Conservation (phyloP, 108 stramenopile genomes). For the Epithemia pelagica region DNA sequence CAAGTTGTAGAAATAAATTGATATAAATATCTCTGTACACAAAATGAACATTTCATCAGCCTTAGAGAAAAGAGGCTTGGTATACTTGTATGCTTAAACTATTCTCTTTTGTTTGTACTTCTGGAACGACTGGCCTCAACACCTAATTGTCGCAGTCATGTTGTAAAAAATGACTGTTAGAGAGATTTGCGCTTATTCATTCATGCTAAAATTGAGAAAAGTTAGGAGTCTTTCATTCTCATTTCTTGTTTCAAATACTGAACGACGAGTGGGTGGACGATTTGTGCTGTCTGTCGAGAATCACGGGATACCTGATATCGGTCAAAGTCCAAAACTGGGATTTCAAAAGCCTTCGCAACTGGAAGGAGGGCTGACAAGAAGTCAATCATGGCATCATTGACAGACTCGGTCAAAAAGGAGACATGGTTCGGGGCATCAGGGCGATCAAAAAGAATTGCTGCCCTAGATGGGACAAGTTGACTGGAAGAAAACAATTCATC, state of each 20-base stretch:
- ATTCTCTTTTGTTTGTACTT: too few relatives aligned
- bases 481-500: background rate
- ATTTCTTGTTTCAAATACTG: constrained; percentile 43
- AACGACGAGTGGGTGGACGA: constrained; percentile 47
- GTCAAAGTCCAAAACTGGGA: constrained; percentile 77
- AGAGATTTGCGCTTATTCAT: too few relatives aligned
- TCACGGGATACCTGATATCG: constrained; percentile 50
- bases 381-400: constrained; percentile 67
- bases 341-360: constrained; percentile 41
- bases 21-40: background rate
- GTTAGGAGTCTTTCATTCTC: too few relatives aligned
- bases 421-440: constrained; percentile 71
- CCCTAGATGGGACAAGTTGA: constrained; percentile 18
- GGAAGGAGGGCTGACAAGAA: constrained; percentile 72
- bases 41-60: too few relatives aligned
- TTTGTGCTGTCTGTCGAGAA: constrained; percentile 33
- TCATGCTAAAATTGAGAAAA: too few relatives aligned
- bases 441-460: constrained; percentile 46
- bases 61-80: too few relatives aligned
- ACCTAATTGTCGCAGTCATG: too few relatives aligned
- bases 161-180: too few relatives aligned
- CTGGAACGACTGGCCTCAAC: too few relatives aligned
- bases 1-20: constrained; percentile 34
- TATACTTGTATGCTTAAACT: too few relatives aligned
- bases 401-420: constrained; percentile 57